phyloP scores from a whole-genome alignment of 345 rosid species.

The Syzygium grande region DNA sequence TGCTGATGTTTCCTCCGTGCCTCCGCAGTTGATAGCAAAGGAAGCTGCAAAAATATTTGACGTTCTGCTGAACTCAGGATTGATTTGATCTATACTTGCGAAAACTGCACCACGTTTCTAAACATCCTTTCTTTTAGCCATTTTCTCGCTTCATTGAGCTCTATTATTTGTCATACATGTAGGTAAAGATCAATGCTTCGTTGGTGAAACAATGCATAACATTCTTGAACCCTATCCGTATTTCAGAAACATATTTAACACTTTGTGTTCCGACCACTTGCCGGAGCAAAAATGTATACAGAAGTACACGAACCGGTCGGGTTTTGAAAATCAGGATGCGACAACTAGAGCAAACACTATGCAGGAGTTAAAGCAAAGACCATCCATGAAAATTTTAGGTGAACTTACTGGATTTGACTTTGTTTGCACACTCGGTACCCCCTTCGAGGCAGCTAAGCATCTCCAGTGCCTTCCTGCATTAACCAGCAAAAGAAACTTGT shows the following conservation, averaged over 20 bases:
- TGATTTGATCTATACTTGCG: not conserved
- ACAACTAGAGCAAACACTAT: not conserved
- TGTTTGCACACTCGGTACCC: conserved; percentile 26
- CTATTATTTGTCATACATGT: not conserved
- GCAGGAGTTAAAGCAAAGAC: not conserved
- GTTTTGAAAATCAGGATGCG: not conserved
- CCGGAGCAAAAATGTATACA: not conserved
- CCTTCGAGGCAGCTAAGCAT: conserved; percentile 37
- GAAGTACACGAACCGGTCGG: not conserved
- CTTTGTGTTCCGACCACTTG: not conserved
- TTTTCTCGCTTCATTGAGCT: not conserved
- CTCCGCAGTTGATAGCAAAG: conserved; percentile 50
- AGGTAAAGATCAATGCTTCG: not conserved
- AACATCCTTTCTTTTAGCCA: not conserved
- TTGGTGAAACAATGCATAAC: not conserved
- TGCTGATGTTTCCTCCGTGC: conserved; percentile 29
- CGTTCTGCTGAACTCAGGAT: not conserved
- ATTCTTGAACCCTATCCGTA: not conserved
- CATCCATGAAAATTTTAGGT: not conserved
- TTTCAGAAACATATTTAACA: not conserved
- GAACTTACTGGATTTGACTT: conserved; percentile 30
- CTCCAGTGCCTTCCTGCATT: conserved; percentile 26
- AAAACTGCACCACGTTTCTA: not conserved
- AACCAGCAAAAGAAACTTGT: not conserved
- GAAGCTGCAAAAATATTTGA: conserved; percentile 24